These are phyloP conservation scores for Leucaena leucocephala DNA, from an alignment of 306 rosid genomes.

Conservation along the genomic window DNA sequence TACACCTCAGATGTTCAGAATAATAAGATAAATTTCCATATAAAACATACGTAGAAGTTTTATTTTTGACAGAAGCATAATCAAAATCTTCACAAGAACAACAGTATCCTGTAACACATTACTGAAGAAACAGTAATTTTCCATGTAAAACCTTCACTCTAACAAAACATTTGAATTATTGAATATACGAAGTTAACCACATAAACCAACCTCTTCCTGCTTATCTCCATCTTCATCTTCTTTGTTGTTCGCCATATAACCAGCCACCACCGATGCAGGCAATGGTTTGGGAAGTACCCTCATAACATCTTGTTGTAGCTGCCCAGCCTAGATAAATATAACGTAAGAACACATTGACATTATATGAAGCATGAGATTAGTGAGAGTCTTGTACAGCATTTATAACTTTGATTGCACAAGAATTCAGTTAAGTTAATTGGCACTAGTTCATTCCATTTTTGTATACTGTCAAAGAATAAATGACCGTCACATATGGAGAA, in stretches of 20 bases:
- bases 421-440: background rate
- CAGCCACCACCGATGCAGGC: constrained; percentile 54
- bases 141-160: background rate
- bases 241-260: constrained; percentile 45
- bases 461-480: constrained; percentile 17
- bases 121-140: constrained; percentile 14
- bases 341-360: constrained; percentile 22
- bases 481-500: background rate
- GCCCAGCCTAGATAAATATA: constrained; percentile 38
- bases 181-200: background rate
- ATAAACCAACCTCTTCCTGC: constrained; percentile 61
- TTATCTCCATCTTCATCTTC: constrained; percentile 54
- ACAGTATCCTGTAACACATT: background rate
- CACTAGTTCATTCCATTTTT: constrained; percentile 15
- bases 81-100: background rate
- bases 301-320: constrained; percentile 61
- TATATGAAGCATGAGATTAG: constrained; percentile 13
- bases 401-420: background rate
- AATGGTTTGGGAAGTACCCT: constrained; percentile 79
- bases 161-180: no score
- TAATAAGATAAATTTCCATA: constrained; percentile 14
- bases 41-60: constrained; percentile 15
- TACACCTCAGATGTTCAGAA: constrained; percentile 16
- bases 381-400: background rate
- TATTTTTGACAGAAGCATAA: constrained; percentile 18